Conservation (phyloP, 345 rosid species). For the Syzygium aqueum region DNA sequence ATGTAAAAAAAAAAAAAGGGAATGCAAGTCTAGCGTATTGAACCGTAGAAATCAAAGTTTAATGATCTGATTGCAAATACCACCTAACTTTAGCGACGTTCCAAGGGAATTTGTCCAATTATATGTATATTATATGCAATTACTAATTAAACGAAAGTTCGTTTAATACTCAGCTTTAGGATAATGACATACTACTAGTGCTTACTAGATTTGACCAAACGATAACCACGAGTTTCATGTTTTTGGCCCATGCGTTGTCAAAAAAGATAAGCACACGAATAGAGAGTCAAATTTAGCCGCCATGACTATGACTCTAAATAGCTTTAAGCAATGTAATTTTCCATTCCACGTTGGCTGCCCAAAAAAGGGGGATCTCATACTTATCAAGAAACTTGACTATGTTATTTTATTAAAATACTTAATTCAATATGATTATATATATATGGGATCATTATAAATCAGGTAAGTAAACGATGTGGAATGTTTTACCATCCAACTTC, state of each 20-base stretch:
- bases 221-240: neutral
- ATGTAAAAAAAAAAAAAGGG: neutral
- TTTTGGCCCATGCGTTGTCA: neutral
- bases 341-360: neutral
- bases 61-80: neutral
- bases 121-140: too few species aligned
- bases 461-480: accelerated
- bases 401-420: neutral
- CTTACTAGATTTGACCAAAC: neutral
- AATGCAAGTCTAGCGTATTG: neutral
- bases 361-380: neutral
- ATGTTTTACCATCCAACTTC: neutral
- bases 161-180: neutral
- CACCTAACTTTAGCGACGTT: neutral
- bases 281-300: neutral
- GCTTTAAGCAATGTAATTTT: neutral
- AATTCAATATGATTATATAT: neutral
- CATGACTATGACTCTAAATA: neutral
- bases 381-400: neutral
- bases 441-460: neutral
- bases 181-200: neutral
- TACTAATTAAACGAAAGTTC: too few species aligned
- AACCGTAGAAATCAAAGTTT: neutral
- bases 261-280: neutral
- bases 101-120: too few species aligned